Conservation (phyloP, 306 rosid species). For the Vigna trinervia region DNA sequence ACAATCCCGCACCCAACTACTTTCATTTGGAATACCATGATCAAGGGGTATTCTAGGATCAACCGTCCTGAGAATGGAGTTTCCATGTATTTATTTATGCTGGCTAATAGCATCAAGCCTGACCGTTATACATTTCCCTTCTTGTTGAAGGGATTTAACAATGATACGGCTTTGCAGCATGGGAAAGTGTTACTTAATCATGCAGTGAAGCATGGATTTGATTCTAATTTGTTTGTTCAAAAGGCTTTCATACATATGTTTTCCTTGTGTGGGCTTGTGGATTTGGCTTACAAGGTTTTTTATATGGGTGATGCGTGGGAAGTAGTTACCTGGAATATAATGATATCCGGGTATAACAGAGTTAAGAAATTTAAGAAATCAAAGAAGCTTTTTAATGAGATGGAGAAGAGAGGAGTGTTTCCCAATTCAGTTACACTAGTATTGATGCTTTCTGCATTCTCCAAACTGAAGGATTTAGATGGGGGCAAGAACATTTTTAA, state of each 20-base stretch:
- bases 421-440: slow-evolving; percentile 81
- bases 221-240: slow-evolving; percentile 70
- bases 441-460: slow-evolving; percentile 75
- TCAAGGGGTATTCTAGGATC: slow-evolving; percentile 72
- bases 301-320: slow-evolving; percentile 60
- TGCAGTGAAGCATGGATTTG: slow-evolving; percentile 70
- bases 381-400: slow-evolving; percentile 65
- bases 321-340: slow-evolving; percentile 77
- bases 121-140: slow-evolving; percentile 79
- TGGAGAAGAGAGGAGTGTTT: slow-evolving; percentile 63
- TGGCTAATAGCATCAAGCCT: slow-evolving; percentile 57
- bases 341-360: slow-evolving; percentile 82
- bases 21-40: slow-evolving; percentile 78
- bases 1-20: slow-evolving; percentile 65
- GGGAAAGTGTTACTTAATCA: slow-evolving; percentile 72
- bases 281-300: slow-evolving; percentile 68
- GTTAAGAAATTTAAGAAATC: slow-evolving; percentile 65
- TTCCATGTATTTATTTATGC: slow-evolving; percentile 69
- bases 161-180: slow-evolving; percentile 43
- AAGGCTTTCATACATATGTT: slow-evolving; percentile 75
- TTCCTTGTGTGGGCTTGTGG: slow-evolving; percentile 60
- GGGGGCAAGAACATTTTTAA: slow-evolving; percentile 61
- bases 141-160: slow-evolving; percentile 70
- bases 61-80: slow-evolving; percentile 56
- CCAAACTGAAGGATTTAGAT: slow-evolving; percentile 80